Evolutionary conservation across 768 basidiomycete species (phyloP), one percentile per base, ranked within the genome.

Genomic region (Rhodosporidiobolus sp.): DNA sequence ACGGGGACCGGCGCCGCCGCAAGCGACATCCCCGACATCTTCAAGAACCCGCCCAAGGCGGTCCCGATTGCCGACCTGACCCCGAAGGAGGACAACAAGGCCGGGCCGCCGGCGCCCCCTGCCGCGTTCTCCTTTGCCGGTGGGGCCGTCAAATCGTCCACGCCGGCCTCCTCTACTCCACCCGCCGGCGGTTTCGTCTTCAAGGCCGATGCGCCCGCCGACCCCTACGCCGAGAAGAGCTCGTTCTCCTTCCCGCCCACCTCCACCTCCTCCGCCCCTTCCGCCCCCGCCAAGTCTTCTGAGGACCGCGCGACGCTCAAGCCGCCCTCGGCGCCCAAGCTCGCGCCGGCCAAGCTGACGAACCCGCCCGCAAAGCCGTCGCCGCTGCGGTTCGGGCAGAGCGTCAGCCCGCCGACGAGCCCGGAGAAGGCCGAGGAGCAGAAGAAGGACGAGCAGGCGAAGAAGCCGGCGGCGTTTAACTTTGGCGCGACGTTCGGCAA

Each of bases 401-500:
- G 70, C 64, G 74, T 63, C 11, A 69, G 67, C 5, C 70, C 74
- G 55, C 74, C 74, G 10, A 34, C 70, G 22, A 61, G 45, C 22
- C 63, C 65, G 28, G 54, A 67, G 26, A 50, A 50, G 61, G 56
- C 8, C 38, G 38, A 43, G 38, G 38, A 28, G 19, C 11, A 35
- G 22, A n/a, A 38, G 63, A 20, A 57, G 49, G 54, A 49, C 2
- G 64, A 34, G 8, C 34, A 19, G 26, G 7, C 56, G 38, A 22
- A n/a, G 35, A 56, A 68, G 63, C 56, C 61, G 58, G 20, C 32
- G 16, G 67, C 46, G n/a, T 75, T 75, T 60, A 66, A 60, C 34
- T 75, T 75, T 16, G 74, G 70, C 0, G 67, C 65, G 28, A 30
- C 55, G 32, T 80, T 80, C 48, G 80, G 79, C 16, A 72, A 73